Conservation (phyloP, 352 stramenopile species). For the Halophytophthora polymorphica region DNA sequence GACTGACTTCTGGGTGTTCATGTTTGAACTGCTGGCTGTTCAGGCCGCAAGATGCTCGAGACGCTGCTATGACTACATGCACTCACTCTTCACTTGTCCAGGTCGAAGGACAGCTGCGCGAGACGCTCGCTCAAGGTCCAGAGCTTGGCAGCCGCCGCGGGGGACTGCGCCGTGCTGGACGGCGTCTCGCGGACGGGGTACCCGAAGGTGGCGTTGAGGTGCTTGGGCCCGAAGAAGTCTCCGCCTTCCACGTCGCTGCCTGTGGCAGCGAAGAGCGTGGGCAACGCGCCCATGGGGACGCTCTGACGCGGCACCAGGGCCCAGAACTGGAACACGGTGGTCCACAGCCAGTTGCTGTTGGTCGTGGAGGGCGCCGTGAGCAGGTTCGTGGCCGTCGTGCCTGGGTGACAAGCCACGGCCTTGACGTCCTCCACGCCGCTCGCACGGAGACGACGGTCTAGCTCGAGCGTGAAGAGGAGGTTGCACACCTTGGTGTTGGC, state of each 20-base stretch:
- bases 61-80: background rate
- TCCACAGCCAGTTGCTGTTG: slow-evolving; percentile 28
- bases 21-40: background rate
- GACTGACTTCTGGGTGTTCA: too few relatives aligned
- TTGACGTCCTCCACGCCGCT: slow-evolving; percentile 20
- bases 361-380: slow-evolving; percentile 13
- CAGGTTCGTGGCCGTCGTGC: slow-evolving; percentile 36
- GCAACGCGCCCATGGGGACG: slow-evolving; percentile 37
- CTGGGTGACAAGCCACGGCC: slow-evolving; percentile 35
- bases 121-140: slow-evolving; percentile 45
- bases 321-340: slow-evolving; percentile 22
- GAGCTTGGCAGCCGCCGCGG: slow-evolving; percentile 25
- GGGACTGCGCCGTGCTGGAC: slow-evolving; percentile 21
- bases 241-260: slow-evolving; percentile 15
- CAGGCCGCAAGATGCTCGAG: too few relatives aligned
- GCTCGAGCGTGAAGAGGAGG: slow-evolving; percentile 50
- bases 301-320: slow-evolving; percentile 19
- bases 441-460: slow-evolving; percentile 31
- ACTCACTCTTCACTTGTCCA: slow-evolving; percentile 11
- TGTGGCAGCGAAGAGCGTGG: slow-evolving; percentile 40
- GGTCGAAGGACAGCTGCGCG: slow-evolving; percentile 26
- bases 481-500: slow-evolving; percentile 53
- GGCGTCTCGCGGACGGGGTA: slow-evolving; percentile 30
- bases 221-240: slow-evolving; percentile 25
- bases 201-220: slow-evolving; percentile 37